Conservation (phyloP, 2,329 filamentous ascomycete genomes). For the Scorias spongiosa region DNA sequence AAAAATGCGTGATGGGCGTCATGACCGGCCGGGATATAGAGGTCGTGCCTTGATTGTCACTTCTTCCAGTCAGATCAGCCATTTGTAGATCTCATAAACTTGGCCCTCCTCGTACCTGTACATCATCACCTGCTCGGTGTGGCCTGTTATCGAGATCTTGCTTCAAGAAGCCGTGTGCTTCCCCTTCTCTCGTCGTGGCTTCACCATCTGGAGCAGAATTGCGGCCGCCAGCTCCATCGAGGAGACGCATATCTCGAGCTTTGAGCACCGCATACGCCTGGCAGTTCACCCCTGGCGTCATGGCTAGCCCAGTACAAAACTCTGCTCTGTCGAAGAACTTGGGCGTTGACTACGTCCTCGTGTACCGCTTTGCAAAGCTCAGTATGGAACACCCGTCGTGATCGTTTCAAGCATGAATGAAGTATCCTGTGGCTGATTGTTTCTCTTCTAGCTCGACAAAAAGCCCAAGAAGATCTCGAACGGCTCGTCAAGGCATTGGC, state of each 20-base stretch:
- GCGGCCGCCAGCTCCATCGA: neutral
- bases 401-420: neutral
- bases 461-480: slow-evolving; percentile 62
- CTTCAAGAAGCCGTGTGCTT: neutral
- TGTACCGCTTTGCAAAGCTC: slow-evolving; percentile 55
- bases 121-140: no score
- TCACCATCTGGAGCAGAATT: neutral
- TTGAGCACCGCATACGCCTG: neutral
- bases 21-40: no score
- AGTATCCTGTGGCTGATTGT: no score
- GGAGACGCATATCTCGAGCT: neutral
- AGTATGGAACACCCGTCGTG: slow-evolving; percentile 31
- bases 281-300: neutral
- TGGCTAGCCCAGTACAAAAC: slow-evolving; percentile 5
- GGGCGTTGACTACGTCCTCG: slow-evolving; percentile 77
- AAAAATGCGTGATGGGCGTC: no score
- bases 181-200: neutral
- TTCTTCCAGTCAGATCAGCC: no score
- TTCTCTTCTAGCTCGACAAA: slow-evolving; percentile 40
- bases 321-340: slow-evolving; percentile 35
- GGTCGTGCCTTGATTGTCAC: no score
- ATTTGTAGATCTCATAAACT: no score
- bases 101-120: no score
- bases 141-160: no score
- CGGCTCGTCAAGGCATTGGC: slow-evolving; percentile 63